Percentiles rank a stretch among this genome's conserved stretches.
Conservation (phyloP, 176 grass and related monocot genomes). For the Musa beccarii region DNA sequence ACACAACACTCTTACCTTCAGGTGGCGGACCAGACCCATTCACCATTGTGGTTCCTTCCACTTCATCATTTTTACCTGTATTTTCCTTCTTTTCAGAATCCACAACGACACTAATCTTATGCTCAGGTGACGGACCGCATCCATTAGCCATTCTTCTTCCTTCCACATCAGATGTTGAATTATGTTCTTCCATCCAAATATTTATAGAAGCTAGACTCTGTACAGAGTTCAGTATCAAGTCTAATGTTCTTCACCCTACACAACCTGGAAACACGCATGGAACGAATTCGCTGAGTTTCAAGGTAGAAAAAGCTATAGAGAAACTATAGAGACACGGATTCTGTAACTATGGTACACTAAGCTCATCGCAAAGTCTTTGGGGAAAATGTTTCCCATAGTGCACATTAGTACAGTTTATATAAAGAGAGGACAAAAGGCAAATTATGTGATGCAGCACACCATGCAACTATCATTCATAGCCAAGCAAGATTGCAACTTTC, state of each 20-base stretch:
- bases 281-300: too few relatives aligned
- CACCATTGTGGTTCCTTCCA: constrained; percentile 27
- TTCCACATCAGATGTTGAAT: constrained; percentile 29
- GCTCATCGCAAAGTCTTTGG: background rate
- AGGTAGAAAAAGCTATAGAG: background rate
- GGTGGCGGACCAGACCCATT: constrained; percentile 31
- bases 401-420: background rate
- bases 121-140: constrained; percentile 6
- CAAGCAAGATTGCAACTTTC: background rate
- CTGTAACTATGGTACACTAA: background rate
- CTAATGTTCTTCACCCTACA: background rate
- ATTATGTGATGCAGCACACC: background rate
- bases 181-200: constrained; percentile 18
- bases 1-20: constrained; percentile 15
- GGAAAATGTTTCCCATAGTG: background rate
- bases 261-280: background rate
- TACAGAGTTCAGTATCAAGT: background rate
- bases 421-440: background rate
- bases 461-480: background rate
- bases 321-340: background rate
- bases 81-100: constrained; percentile 12
- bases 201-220: background rate
- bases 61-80: constrained; percentile 15
- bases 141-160: constrained; percentile 31
- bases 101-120: constrained; percentile 18